Percentiles rank a stretch among this genome's conserved stretches.
Evolutionary conservation across 2,329 filamentous ascomycete genomes (phyloP).

Genomic region (Nemania sp.): DNA sequence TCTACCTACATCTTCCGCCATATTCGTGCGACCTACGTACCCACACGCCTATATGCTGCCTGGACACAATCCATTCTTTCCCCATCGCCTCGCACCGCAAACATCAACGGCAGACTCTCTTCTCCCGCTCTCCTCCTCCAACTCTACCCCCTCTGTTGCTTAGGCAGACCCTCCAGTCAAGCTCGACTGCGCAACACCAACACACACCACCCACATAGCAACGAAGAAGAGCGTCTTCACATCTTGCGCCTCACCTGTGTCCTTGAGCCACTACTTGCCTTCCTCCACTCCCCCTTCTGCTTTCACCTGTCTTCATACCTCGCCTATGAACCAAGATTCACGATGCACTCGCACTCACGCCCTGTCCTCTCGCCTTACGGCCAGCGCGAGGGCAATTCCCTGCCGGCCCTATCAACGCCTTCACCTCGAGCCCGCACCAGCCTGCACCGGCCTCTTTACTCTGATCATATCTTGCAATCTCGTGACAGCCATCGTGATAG

Average conservation of each 20-base stretch:
- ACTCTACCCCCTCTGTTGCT: not conserved
- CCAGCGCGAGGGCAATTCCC: not conserved
- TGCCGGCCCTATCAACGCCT: not conserved
- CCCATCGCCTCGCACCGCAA: not conserved
- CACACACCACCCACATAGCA: not conserved
- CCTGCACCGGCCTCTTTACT: not conserved
- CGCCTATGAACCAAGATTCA: not conserved
- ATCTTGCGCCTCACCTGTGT: not conserved
- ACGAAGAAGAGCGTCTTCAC: not conserved
- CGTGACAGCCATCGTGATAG: slow-evolving; percentile 10
- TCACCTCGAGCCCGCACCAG: not conserved
- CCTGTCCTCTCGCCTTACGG: not conserved
- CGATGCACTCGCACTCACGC: slow-evolving; percentile 17
- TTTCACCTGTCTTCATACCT: not conserved
- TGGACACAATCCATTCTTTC: too few relatives aligned
- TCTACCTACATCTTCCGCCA: too few relatives aligned
- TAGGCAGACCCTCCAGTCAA: not conserved
- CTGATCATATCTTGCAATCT: slow-evolving; percentile 4
- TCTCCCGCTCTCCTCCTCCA: not conserved
- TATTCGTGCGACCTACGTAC: not conserved
- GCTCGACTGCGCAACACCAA: not conserved
- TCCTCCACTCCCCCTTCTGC: not conserved
- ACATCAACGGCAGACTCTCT: slow-evolving; percentile 5
- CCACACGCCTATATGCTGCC: not conserved
- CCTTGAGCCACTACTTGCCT: too few relatives aligned